A percentile compares a stretch with the other conserved stretches of the same genome.
phyloP scores from a whole-genome alignment of 805 yeast genomes.

The Trichomonascus vanleenenianus region DNA sequence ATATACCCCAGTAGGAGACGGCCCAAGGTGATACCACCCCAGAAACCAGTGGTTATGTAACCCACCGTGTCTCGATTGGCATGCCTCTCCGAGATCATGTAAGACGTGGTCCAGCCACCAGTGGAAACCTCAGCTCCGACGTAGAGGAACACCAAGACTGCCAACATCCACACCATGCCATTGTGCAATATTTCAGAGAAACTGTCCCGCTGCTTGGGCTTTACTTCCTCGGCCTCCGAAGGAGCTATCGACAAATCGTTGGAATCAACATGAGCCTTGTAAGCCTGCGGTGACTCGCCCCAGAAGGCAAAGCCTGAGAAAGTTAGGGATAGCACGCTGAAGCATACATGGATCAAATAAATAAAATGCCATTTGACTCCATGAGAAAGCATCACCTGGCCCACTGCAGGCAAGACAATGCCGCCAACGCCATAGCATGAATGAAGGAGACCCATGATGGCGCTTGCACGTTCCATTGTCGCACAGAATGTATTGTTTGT shows the following conservation, averaged over 20 bases:
- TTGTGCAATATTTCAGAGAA: slow-evolving; percentile 7
- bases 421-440: slow-evolving; percentile 71
- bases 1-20: slow-evolving; percentile 43
- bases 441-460: slow-evolving; percentile 54
- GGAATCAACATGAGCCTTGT: slow-evolving; percentile 5
- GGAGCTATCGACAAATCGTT: not conserved
- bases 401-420: slow-evolving; percentile 57
- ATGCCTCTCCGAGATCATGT: slow-evolving; percentile 45
- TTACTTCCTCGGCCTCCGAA: too few relatives aligned
- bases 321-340: slow-evolving; percentile 30
- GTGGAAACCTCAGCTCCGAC: slow-evolving; percentile 63
- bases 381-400: slow-evolving; percentile 43
- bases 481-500: slow-evolving; percentile 43
- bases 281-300: slow-evolving; percentile 18
- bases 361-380: slow-evolving; percentile 47
- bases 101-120: slow-evolving; percentile 67
- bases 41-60: slow-evolving; percentile 59
- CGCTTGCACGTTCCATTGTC: slow-evolving; percentile 45
- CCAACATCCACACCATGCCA: slow-evolving; percentile 34
- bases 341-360: slow-evolving; percentile 39
- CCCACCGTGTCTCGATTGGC: slow-evolving; percentile 44
- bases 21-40: slow-evolving; percentile 65
- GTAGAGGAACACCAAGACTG: slow-evolving; percentile 51
- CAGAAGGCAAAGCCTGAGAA: slow-evolving; percentile 39
- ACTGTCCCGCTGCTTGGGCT: not conserved